Percentiles rank a stretch among this genome's conserved stretches.
Evolutionary conservation across 805 yeast genomes (phyloP).

Genomic region (Ogataea angusta): DNA sequence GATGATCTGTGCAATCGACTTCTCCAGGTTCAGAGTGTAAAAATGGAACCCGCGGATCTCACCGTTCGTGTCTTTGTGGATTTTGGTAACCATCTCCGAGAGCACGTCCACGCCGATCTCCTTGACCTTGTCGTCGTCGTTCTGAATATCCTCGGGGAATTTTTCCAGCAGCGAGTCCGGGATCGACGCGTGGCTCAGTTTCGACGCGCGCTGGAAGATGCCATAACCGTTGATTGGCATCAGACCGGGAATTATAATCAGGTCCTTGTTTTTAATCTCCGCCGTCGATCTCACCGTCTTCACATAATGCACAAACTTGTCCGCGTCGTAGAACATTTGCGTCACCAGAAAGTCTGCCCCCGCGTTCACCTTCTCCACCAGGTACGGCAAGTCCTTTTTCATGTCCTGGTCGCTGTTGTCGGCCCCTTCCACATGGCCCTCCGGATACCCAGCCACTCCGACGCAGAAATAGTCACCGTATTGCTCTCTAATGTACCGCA

Average conservation of each 20-base stretch:
- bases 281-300: slow-evolving; percentile 39
- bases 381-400: slow-evolving; percentile 66
- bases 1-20: slow-evolving; percentile 83
- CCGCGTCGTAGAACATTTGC: slow-evolving; percentile 87
- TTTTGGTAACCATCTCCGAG: slow-evolving; percentile 56
- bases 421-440: slow-evolving; percentile 91
- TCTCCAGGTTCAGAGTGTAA: slow-evolving; percentile 88
- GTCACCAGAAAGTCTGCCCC: slow-evolving; percentile 95
- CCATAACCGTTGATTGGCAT: slow-evolving; percentile 88
- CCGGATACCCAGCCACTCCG: slow-evolving; percentile 98
- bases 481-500: slow-evolving; percentile 64
- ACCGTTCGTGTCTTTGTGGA: slow-evolving; percentile 51
- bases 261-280: slow-evolving; percentile 34
- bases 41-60: slow-evolving; percentile 84
- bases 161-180: slow-evolving; percentile 53
- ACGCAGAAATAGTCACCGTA: slow-evolving; percentile 84
- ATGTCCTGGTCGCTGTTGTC: slow-evolving; percentile 64
- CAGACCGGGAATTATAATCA: slow-evolving; percentile 78
- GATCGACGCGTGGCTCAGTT: slow-evolving; percentile 79
- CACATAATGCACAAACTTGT: slow-evolving; percentile 69
- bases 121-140: slow-evolving; percentile 80
- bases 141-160: slow-evolving; percentile 55
- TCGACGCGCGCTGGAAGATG: slow-evolving; percentile 84
- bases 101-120: slow-evolving; percentile 76
- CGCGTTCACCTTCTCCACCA: slow-evolving; percentile 82